Evolutionary conservation across 768 basidiomycete species (phyloP).

Genomic region (Dacryopinax primogenitus): DNA sequence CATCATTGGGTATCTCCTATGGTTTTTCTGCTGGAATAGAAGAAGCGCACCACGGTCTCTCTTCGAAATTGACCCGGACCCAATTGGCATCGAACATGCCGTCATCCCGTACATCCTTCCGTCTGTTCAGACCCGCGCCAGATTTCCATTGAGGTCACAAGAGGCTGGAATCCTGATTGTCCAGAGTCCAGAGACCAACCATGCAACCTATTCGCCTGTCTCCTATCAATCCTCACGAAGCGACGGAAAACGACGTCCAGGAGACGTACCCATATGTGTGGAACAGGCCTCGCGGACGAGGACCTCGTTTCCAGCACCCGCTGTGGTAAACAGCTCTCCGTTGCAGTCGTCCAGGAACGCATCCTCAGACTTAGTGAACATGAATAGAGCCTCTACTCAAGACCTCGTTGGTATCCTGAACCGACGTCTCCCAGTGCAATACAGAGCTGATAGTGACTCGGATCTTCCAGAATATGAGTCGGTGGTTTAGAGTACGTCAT

Average conservation of each 20-base stretch:
- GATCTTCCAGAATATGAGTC: neutral
- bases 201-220: too few relatives aligned
- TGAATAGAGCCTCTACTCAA: neutral
- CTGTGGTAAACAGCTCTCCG: too few relatives aligned
- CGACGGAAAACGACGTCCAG: too few relatives aligned
- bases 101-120: neutral
- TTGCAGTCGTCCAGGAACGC: neutral
- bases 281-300: neutral
- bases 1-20: neutral
- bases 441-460: neutral
- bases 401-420: neutral
- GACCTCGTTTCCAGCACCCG: neutral
- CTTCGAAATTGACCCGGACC: neutral
- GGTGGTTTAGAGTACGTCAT: neutral
- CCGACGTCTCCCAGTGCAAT: neutral
- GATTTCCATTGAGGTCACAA: too few relatives aligned
- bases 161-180: too few relatives aligned
- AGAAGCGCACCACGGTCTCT: neutral
- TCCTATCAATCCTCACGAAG: too few relatives aligned
- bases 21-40: neutral
- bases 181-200: too few relatives aligned
- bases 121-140: too few relatives aligned
- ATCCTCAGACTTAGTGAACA: neutral
- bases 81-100: neutral
- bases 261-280: too few relatives aligned